These are phyloP conservation scores for Daedalea quercina DNA, from an alignment of 768 basidiomycete genomes.

Conservation along the genomic window DNA sequence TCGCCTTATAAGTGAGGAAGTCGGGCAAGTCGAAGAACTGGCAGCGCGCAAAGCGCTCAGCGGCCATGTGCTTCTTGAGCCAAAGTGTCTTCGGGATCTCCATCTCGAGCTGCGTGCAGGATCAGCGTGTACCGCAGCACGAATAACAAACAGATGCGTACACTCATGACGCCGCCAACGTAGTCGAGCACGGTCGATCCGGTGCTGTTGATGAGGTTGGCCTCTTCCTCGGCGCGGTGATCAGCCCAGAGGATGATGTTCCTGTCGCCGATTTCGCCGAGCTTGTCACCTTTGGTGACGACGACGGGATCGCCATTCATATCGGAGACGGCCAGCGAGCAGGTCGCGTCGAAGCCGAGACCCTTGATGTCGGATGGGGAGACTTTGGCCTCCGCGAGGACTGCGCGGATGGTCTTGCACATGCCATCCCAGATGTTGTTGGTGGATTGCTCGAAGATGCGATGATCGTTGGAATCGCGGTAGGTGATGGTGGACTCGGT, in stretches of 20 bases:
- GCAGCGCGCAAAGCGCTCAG: slow-evolving; percentile 61
- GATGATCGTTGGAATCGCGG: slow-evolving; percentile 77
- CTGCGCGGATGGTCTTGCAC: slow-evolving; percentile 51
- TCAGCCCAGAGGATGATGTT: slow-evolving; percentile 97
- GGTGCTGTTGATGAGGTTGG: slow-evolving; percentile 80
- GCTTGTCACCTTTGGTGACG: slow-evolving; percentile 60
- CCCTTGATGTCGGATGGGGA: slow-evolving; percentile 67
- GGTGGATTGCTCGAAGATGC: slow-evolving; percentile 96
- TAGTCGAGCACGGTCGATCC: slow-evolving; percentile 85
- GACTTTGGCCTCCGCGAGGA: slow-evolving; percentile 52
- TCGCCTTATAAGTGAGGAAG: slow-evolving; percentile 91
- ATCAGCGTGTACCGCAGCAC: background rate
- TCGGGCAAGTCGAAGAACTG: slow-evolving; percentile 94
- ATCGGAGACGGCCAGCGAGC: slow-evolving; percentile 86
- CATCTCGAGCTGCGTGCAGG: slow-evolving; percentile 76
- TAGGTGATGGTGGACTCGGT: slow-evolving; percentile 80
- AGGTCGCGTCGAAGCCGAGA: slow-evolving; percentile 93
- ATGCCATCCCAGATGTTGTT: slow-evolving; percentile 79
- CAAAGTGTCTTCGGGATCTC: slow-evolving; percentile 96
- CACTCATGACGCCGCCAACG: slow-evolving; percentile 95
- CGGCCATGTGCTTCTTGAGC: slow-evolving; percentile 85
- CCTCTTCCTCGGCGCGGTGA: slow-evolving; percentile 90
- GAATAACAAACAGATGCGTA: slow-evolving; percentile 26
- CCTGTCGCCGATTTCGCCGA: slow-evolving; percentile 65
- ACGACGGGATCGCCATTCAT: slow-evolving; percentile 64